Base-by-base conservation (phyloP, 352 stramenopile species). In the Plasmopara halstedii region DNA sequence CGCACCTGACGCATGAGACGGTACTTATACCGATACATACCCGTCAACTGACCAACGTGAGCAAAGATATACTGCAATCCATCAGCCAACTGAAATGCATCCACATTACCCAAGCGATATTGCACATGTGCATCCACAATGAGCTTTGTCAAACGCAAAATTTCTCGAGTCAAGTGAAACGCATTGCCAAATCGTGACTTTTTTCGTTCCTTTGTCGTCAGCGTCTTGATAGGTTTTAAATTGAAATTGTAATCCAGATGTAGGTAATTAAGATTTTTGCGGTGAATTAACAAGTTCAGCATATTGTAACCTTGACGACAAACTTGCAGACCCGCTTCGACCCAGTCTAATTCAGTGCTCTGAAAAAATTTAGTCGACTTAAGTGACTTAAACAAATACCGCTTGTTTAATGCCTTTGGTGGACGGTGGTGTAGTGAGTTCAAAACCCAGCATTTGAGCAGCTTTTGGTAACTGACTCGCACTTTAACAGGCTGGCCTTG, bases 241-340 rank as follows among this genome's bases (percentile, higher is more conserved):
- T 99, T 99, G 64, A 99, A 99, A 64, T 99, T 99, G 85, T 99
- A 99, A 67, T 99, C 97, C 54, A 99, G 79, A 73, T 99, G 97
- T 26, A 99, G 71, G 64, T 99, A 99, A 62, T 99, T 99, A 13
- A 99, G 69, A 59, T 98, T 98, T 67, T 99, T 99, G 39, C 97
- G 84, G 58, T 99, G 96, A 56, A 99, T 99, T 20, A 99, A 67
- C 42, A 99, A 64, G 63, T 99, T 99, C 22, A 99, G 79, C 88
- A 99, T 99, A 67, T 99, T 99, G 83, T 99, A 98, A 20, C 97
- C 97, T 72, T 99, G 97, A 19, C 95, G 83, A 64, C 95, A 99
- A 5, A 99, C 94, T 66, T 97, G 90, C 2, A 99, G 66, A 20
- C 97, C 97, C 17, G 95, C 96, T 70, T 99, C 96, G 4, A 99